Evolutionary conservation across 1,284 basidiomycete genomes (phyloP).

Genomic region (Sanghuangporus weigelae): DNA sequence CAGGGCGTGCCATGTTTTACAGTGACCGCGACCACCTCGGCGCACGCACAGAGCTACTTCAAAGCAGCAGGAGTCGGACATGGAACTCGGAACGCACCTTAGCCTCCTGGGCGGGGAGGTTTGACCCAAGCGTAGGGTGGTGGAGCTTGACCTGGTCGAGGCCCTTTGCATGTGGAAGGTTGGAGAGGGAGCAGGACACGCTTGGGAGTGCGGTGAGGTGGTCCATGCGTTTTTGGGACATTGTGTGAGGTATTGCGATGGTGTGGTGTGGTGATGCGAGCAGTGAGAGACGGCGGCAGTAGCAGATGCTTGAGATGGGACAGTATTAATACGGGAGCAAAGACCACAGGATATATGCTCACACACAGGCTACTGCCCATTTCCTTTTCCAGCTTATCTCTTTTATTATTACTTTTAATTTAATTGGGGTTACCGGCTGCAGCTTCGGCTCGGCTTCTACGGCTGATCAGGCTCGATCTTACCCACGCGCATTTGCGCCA

Average conservation of each 20-base stretch:
- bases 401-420: neutral
- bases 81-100: conserved; percentile 42
- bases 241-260: conserved; percentile 8
- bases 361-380: too few species aligned
- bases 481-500: neutral
- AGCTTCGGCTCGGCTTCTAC: too few species aligned
- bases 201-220: conserved; percentile 64
- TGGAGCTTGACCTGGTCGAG: conserved; percentile 60
- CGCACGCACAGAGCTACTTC: neutral
- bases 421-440: neutral
- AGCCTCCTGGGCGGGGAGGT: conserved; percentile 64
- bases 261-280: neutral
- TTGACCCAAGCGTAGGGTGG: conserved; percentile 56
- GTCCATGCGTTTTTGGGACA: conserved; percentile 32
- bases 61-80: neutral
- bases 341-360: neutral
- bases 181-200: conserved; percentile 58
- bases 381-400: neutral
- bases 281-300: neutral
- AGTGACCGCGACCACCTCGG: neutral
- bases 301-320: neutral
- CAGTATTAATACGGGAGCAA: neutral
- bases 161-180: conserved; percentile 63
- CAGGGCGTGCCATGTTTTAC: neutral
- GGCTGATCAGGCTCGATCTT: too few species aligned